These are phyloP conservation scores for Triangularia setosa DNA, from an alignment of 2,329 filamentous ascomycete genomes.

Conservation along the genomic window DNA sequence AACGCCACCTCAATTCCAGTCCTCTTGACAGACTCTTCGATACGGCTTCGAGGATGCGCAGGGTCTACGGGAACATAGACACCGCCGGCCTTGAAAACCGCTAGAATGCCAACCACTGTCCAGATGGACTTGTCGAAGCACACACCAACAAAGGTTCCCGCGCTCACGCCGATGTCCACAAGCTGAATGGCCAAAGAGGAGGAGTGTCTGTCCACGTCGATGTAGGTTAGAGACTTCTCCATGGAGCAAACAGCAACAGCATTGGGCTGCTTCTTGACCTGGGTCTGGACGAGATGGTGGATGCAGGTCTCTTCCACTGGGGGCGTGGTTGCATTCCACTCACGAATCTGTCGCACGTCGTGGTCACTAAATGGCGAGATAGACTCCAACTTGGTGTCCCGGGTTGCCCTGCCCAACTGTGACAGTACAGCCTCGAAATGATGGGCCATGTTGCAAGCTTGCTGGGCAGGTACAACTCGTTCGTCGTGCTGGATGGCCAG, in stretches of 20 bases:
- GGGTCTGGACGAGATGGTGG: not conserved
- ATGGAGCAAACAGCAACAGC: not conserved
- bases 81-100: constrained; percentile 28
- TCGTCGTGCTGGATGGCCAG: not conserved
- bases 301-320: not conserved
- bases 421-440: not conserved
- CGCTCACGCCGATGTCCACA: not conserved
- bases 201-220: not conserved
- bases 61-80: constrained; percentile 6
- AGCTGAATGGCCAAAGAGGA: not conserved
- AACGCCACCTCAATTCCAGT: constrained; percentile 8
- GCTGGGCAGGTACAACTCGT: not conserved
- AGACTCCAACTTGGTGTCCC: not conserved
- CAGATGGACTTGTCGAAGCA: constrained; percentile 25
- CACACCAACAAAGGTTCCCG: not conserved
- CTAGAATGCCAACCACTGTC: constrained; percentile 22
- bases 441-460: not conserved
- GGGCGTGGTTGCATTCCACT: not conserved
- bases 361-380: not conserved
- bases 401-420: not conserved
- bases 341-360: not conserved
- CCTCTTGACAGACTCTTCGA: constrained; percentile 20
- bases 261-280: not conserved
- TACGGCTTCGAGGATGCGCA: constrained; percentile 1
- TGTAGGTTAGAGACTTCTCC: not conserved